Conservation (phyloP, 805 yeast species). For the Pichia cephalocereana region DNA sequence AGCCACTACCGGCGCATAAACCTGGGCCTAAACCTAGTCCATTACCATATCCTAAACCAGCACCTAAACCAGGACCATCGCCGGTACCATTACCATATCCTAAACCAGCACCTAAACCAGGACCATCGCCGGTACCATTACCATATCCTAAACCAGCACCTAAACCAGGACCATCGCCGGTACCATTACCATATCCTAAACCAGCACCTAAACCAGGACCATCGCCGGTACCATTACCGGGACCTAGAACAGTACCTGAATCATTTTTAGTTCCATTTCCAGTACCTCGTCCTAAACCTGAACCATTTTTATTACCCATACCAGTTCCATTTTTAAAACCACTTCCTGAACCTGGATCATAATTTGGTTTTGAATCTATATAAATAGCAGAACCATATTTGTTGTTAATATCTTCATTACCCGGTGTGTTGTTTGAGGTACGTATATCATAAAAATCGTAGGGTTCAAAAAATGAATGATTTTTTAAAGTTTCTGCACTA, state of each 20-base stretch:
- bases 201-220: slow-evolving; percentile 9
- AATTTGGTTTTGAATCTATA: background rate
- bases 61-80: slow-evolving; percentile 21
- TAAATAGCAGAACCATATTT: background rate
- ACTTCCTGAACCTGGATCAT: background rate
- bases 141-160: too few species aligned
- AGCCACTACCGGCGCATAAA: slow-evolving; percentile 2
- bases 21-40: slow-evolving; percentile 4
- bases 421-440: background rate
- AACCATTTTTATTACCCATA: background rate
- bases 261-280: slow-evolving; percentile 6
- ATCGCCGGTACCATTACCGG: slow-evolving; percentile 4
- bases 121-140: too few species aligned
- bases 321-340: slow-evolving; percentile 5
- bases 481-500: background rate
- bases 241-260: slow-evolving; percentile 7
- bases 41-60: slow-evolving; percentile 4
- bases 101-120: too few species aligned
- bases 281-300: slow-evolving; percentile 6
- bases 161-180: too few species aligned
- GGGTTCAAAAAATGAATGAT: slow-evolving; percentile 14
- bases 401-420: background rate
- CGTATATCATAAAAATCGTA: slow-evolving; percentile 6
- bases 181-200: background rate
- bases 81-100: too few species aligned